Evolutionary conservation across 345 rosid species (phyloP), one percentile per base, ranked within the genome.

Genomic region (Populus simonii): DNA sequence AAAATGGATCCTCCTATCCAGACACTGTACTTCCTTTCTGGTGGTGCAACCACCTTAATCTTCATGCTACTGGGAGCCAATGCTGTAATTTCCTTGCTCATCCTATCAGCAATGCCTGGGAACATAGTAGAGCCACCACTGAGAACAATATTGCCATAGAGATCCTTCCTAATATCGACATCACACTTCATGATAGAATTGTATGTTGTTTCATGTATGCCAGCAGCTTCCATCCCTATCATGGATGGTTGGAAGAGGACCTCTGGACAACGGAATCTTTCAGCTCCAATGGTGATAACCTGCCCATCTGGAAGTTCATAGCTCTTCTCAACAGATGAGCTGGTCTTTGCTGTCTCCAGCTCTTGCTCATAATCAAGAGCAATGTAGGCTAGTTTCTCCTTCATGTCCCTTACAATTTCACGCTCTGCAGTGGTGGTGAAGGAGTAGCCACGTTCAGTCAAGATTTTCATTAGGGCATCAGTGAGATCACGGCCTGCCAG

Each of bases 401-500:
- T 92, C 90, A 92, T 84, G 84, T 88, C 94, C 80, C 92, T 86
- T 43, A 88, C 90, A 68, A 88, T 88, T 86, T 88, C 89, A 36
- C 90, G 86, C 81, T 88, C 90, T 0, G 92, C 97, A 1, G 94
- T 79, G 43, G 92, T 89, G 82, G 94, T 90, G 89, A 87, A 92
- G 75, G 92, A 87, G 82, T 89, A 90, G 25, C 94, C 94, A 78
- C 90, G 90, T 83, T 92, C 91, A 0, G 89, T 90, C 84, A 92
- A 79, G 70, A 92, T 87, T 79, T 92, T 89, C 90, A 86, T 90
- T 1, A 90, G 87, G 81, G 90, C 88, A 63, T 90, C 94, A 0
- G 97, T 90, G 66, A 92, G 92, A 77, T 90, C 97, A 84, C 91
- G 96, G 10, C 96, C 93, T 75, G 93, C 93, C 66, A 92, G 80